These are phyloP conservation scores for Shiraia sp. DNA, from an alignment of 2,329 filamentous ascomycete species.

Conservation along the genomic window DNA sequence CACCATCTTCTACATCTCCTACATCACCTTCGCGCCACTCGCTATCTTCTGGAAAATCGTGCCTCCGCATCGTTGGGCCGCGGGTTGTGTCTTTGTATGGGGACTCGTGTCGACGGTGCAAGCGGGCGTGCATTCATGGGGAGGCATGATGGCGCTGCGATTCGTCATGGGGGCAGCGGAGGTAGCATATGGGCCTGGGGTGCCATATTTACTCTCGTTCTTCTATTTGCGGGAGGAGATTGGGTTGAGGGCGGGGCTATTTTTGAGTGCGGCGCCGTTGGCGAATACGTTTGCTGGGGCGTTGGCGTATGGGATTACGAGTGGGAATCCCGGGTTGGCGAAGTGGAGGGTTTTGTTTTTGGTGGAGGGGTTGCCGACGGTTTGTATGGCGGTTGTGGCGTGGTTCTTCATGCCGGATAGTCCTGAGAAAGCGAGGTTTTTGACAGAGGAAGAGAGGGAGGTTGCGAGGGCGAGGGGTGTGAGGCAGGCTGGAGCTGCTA, in stretches of 20 bases:
- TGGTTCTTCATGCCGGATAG: slow-evolving; percentile 52
- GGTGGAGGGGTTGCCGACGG: slow-evolving; percentile 50
- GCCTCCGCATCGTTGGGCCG: slow-evolving; percentile 43
- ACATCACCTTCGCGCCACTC: slow-evolving; percentile 43
- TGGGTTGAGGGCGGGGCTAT: slow-evolving; percentile 60
- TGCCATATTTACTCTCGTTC: slow-evolving; percentile 58
- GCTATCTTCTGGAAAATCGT: slow-evolving; percentile 44
- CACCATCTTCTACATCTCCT: slow-evolving; percentile 46
- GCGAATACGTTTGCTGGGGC: slow-evolving; percentile 80
- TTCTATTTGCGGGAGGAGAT: slow-evolving; percentile 63
- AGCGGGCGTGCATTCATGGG: slow-evolving; percentile 34
- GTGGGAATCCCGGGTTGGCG: slow-evolving; percentile 58
- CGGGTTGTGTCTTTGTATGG: slow-evolving; percentile 42
- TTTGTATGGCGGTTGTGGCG: slow-evolving; percentile 47
- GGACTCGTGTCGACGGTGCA: slow-evolving; percentile 40
- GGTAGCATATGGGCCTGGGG: slow-evolving; percentile 49
- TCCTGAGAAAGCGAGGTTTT: slow-evolving; percentile 48
- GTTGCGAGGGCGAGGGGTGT: slow-evolving; percentile 37
- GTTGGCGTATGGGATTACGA: slow-evolving; percentile 59
- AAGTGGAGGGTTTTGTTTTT: slow-evolving; percentile 65
- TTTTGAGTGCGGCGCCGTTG: slow-evolving; percentile 62
- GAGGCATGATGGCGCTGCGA: slow-evolving; percentile 39
- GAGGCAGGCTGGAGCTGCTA: slow-evolving; percentile 32
- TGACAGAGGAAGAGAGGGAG: slow-evolving; percentile 47
- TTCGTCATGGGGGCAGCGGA: slow-evolving; percentile 48